Evolutionary conservation across 495 filamentous ascomycete genomes (phyloP).

Genomic region (Penicillium roqueforti): DNA sequence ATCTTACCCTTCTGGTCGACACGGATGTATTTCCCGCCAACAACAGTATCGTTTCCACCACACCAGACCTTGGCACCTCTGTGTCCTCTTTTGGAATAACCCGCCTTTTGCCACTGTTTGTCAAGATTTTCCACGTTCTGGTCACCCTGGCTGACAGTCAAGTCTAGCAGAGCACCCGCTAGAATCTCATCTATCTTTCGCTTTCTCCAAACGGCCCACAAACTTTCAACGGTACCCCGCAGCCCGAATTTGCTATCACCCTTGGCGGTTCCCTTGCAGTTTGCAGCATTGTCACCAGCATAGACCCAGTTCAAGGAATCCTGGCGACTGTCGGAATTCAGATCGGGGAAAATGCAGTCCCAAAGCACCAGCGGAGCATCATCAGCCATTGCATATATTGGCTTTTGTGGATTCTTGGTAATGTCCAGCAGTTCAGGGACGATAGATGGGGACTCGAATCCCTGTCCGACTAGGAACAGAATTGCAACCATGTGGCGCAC

Average conservation of each 20-base stretch:
- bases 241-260: conserved; percentile 56
- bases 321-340: conserved; percentile 40
- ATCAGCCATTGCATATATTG: conserved; percentile 83
- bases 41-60: conserved; percentile 58
- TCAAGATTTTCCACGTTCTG: conserved; percentile 22
- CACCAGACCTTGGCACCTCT: conserved; percentile 62
- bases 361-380: conserved; percentile 88
- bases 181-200: conserved; percentile 87
- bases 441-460: conserved; percentile 70
- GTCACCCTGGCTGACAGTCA: conserved; percentile 52
- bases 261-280: conserved; percentile 27
- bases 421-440: conserved; percentile 71
- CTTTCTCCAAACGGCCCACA: conserved; percentile 80
- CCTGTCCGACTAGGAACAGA: conserved; percentile 87
- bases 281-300: conserved; percentile 51
- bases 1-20: conserved; percentile 61
- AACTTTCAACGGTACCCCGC: conserved; percentile 62
- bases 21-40: conserved; percentile 65
- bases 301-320: conserved; percentile 80
- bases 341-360: conserved; percentile 86
- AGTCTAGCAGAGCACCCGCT: conserved; percentile 60
- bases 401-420: conserved; percentile 61
- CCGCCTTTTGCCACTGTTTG: conserved; percentile 24
- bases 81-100: conserved; percentile 20
- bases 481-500: conserved; percentile 87